These are phyloP conservation scores for Schizochytrium sp. DNA, from an alignment of 108 stramenopile genomes.

Conservation along the genomic window DNA sequence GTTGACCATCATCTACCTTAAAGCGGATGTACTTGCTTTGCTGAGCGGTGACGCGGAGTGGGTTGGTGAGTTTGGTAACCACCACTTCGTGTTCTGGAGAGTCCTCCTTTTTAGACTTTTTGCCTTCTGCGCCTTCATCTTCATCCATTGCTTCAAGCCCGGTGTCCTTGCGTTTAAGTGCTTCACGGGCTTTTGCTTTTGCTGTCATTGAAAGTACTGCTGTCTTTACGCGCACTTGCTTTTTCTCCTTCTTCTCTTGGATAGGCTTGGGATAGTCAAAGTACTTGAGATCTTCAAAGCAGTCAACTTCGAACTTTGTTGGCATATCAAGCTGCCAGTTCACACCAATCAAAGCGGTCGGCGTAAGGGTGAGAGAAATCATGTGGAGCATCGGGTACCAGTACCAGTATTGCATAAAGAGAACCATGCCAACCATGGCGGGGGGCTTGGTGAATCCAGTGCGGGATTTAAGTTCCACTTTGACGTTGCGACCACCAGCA, in stretches of 20 bases:
- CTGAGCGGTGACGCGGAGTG: slow-evolving; percentile 71
- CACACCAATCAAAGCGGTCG: slow-evolving; percentile 93
- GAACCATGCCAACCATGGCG: slow-evolving; percentile 89
- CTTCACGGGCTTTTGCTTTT: slow-evolving; percentile 91
- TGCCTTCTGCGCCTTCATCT: slow-evolving; percentile 63
- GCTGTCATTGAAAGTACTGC: slow-evolving; percentile 96
- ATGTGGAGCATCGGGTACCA: slow-evolving; percentile 99
- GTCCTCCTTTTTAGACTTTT: slow-evolving; percentile 79
- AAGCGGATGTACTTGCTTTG: slow-evolving; percentile 70
- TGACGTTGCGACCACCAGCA: slow-evolving; percentile 95
- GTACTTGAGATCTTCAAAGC: slow-evolving; percentile 87
- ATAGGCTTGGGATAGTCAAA: slow-evolving; percentile 97
- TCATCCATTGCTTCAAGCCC: slow-evolving; percentile 63
- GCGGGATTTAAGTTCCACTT: slow-evolving; percentile 85
- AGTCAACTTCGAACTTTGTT: slow-evolving; percentile 88
- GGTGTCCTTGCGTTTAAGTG: slow-evolving; percentile 69
- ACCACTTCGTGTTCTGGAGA: slow-evolving; percentile 73
- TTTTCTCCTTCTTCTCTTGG: slow-evolving; percentile 98
- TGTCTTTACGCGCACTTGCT: slow-evolving; percentile 96
- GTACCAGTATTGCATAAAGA: slow-evolving; percentile 99
- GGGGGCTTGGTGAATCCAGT: slow-evolving; percentile 96
- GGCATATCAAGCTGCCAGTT: slow-evolving; percentile 96
- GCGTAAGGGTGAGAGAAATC: slow-evolving; percentile 92
- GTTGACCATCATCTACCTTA: not conserved
- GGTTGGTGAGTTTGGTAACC: slow-evolving; percentile 72